Evolutionary conservation across 768 basidiomycete species (phyloP).

Genomic region (Antrodiella citrinella): DNA sequence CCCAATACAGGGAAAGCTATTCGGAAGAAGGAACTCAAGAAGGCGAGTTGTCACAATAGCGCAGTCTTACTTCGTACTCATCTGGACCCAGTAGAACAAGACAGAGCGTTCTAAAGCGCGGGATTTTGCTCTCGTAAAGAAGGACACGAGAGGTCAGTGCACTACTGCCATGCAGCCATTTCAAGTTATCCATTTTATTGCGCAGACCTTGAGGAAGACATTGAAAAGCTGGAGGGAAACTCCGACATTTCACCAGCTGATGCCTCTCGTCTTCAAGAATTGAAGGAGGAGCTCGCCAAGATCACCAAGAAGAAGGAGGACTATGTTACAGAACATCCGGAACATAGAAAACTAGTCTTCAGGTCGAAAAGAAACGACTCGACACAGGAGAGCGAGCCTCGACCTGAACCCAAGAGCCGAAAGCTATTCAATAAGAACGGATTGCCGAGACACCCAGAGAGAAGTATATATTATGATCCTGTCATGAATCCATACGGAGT

Average conservation of each 20-base stretch:
- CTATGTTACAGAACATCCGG: slow-evolving; percentile 89
- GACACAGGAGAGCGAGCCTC: slow-evolving; percentile 30
- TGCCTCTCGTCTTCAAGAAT: slow-evolving; percentile 55
- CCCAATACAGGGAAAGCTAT: slow-evolving; percentile 72
- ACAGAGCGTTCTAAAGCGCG: slow-evolving; percentile 68
- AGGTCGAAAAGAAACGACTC: slow-evolving; percentile 40
- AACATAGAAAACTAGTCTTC: slow-evolving; percentile 82
- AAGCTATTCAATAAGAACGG: slow-evolving; percentile 79
- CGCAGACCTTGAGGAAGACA: slow-evolving; percentile 75
- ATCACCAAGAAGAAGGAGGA: slow-evolving; percentile 86
- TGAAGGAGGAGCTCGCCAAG: slow-evolving; percentile 72
- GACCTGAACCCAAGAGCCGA: slow-evolving; percentile 40
- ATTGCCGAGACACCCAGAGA: slow-evolving; percentile 81
- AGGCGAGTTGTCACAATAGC: slow-evolving; percentile 45
- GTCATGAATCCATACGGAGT: slow-evolving; percentile 92
- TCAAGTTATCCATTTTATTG: no score
- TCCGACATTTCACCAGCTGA: slow-evolving; percentile 40
- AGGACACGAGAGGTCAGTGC: slow-evolving; percentile 72
- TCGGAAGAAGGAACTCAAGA: slow-evolving; percentile 92
- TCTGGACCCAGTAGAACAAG: slow-evolving; percentile 76
- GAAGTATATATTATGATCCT: slow-evolving; percentile 88
- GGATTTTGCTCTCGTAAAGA: slow-evolving; percentile 90
- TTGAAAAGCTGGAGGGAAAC: slow-evolving; percentile 53
- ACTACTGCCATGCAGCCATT: no score
- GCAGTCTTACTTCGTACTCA: slow-evolving; percentile 7